Conservation (phyloP, 164 flowering plant genomes). For the Piper longum region DNA sequence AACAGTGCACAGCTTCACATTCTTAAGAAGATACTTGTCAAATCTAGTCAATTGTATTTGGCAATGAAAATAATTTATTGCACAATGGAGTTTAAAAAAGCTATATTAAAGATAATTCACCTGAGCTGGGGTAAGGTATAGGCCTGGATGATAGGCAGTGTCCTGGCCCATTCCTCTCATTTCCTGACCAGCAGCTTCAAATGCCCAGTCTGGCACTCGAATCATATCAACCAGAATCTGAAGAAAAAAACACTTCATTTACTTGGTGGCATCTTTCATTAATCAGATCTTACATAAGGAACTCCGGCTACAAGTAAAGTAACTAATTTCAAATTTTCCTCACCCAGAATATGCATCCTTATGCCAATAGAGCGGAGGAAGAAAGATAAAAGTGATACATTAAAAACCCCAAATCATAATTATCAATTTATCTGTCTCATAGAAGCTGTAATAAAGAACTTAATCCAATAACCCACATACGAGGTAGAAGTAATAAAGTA, state of each 20-base stretch:
- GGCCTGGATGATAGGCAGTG: slow-evolving; percentile 79
- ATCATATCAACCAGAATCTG: slow-evolving; percentile 93
- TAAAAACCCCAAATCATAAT: neutral
- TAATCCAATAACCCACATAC: neutral
- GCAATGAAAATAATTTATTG: neutral
- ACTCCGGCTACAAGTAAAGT: no score
- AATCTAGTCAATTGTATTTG: no score
- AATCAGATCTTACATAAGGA: no score
- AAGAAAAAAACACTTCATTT: neutral
- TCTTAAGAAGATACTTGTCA: neutral
- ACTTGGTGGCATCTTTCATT: no score
- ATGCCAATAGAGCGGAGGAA: neutral
- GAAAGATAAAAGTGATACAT: neutral
- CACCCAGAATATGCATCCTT: no score
- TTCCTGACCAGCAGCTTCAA: slow-evolving; percentile 97
- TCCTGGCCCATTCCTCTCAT: slow-evolving; percentile 96
- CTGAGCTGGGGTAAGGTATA: slow-evolving; percentile 85
- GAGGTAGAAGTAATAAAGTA: neutral
- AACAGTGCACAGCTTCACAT: neutral
- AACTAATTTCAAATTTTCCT: no score
- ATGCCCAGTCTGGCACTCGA: slow-evolving; percentile 94
- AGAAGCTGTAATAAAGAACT: neutral
- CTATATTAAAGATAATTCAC: slow-evolving; percentile 17
- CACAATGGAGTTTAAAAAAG: no score
- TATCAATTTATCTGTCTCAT: neutral